These are phyloP conservation scores for Zea mays DNA, from an alignment of 176 grass and related monocot genomes.

Conservation along the genomic window DNA sequence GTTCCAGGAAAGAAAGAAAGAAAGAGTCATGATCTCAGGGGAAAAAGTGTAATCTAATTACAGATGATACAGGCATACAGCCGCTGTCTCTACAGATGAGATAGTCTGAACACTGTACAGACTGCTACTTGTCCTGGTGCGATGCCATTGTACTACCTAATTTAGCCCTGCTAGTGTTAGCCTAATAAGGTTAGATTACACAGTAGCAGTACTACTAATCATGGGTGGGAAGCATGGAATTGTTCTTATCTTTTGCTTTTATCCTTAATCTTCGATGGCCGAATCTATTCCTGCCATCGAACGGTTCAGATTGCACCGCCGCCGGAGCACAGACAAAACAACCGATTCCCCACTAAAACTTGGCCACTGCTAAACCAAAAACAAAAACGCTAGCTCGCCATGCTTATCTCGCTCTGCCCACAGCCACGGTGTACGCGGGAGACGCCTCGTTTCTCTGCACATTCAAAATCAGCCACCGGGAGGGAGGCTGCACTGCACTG, in stretches of 20 bases:
- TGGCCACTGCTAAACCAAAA: not conserved
- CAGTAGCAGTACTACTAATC: not conserved
- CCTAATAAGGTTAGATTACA: slow-evolving; percentile 18
- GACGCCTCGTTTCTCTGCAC: not conserved
- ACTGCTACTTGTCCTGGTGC: not conserved
- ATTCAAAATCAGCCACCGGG: not conserved
- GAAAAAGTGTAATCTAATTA: not conserved
- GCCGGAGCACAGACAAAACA: slow-evolving; percentile 15
- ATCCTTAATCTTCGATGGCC: no score
- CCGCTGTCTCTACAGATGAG: not conserved
- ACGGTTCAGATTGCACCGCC: slow-evolving; percentile 33
- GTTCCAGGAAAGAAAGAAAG: not conserved
- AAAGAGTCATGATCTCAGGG: slow-evolving; percentile 8
- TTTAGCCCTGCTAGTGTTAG: not conserved
- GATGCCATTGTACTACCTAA: slow-evolving; percentile 19
- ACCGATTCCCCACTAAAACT: slow-evolving; percentile 8
- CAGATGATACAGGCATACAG: not conserved
- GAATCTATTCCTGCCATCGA: not conserved
- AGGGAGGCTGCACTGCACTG: no score
- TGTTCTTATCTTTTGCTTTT: no score
- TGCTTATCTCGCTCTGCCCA: slow-evolving; percentile 18
- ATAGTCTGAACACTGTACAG: not conserved
- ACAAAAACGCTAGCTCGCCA: not conserved
- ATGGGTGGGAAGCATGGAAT: no score
- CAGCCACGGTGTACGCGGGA: not conserved